A percentile compares a stretch with the other conserved stretches of the same genome.
Conservation (phyloP, 2,329 filamentous ascomycete genomes). For the Tetracladium maxilliforme region DNA sequence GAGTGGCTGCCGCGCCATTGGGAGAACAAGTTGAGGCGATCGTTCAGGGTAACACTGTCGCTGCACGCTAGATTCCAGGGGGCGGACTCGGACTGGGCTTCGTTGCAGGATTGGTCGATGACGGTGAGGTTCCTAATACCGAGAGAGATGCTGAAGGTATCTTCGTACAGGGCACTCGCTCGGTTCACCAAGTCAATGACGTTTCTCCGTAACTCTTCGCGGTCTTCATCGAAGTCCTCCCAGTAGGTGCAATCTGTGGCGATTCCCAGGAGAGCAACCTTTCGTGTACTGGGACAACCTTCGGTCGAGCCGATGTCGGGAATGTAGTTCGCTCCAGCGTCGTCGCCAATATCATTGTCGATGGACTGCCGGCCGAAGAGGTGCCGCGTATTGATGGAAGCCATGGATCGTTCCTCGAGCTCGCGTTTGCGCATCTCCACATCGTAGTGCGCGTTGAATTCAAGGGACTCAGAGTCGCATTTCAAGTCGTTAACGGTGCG, state of each 20-base stretch:
- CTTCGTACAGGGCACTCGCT: slow-evolving; percentile 79
- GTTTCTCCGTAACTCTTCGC: too few relatives aligned
- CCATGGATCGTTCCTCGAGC: slow-evolving; percentile 36
- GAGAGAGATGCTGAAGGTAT: slow-evolving; percentile 86
- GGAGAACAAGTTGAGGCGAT: slow-evolving; percentile 78
- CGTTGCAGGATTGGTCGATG: slow-evolving; percentile 60
- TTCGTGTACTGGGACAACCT: slow-evolving; percentile 84
- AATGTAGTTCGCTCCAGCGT: slow-evolving; percentile 64
- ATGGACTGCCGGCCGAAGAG: slow-evolving; percentile 65
- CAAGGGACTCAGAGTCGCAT: slow-evolving; percentile 51
- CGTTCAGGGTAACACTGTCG: slow-evolving; percentile 46
- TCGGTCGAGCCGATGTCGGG: slow-evolving; percentile 63
- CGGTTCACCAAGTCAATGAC: slow-evolving; percentile 74
- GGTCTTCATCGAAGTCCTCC: slow-evolving; percentile 50
- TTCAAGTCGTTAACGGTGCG: slow-evolving; percentile 46
- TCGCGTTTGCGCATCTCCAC: slow-evolving; percentile 14
- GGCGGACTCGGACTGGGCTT: slow-evolving; percentile 46
- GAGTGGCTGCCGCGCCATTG: slow-evolving; percentile 65
- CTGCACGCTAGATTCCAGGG: slow-evolving; percentile 77
- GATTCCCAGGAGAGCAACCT: slow-evolving; percentile 80
- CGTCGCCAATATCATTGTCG: slow-evolving; percentile 59
- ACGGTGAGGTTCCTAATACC: slow-evolving; percentile 78
- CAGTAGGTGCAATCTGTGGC: slow-evolving; percentile 90
- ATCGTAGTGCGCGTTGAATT: slow-evolving; percentile 32
- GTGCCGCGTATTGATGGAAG: slow-evolving; percentile 43